These are phyloP conservation scores for Coemansia sp. DNA, from an alignment of 192 early-diverging fungal genomes.

Conservation along the genomic window DNA sequence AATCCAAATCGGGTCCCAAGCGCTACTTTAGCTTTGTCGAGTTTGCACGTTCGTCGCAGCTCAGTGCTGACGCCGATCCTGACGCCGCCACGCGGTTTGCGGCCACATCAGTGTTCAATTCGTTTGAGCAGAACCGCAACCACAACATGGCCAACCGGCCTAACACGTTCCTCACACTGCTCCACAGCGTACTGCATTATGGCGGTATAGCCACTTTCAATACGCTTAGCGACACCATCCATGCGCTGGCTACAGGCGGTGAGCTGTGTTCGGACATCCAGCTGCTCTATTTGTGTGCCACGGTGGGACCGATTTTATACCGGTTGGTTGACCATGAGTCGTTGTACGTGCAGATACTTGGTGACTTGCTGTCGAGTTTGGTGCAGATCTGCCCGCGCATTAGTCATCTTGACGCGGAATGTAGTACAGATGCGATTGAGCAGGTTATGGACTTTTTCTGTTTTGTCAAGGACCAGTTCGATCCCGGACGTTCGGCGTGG, in stretches of 20 bases:
- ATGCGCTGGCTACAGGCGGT: constrained; percentile 32
- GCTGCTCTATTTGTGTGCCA: constrained; percentile 65
- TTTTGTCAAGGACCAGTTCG: constrained; percentile 53
- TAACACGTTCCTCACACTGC: constrained; percentile 69
- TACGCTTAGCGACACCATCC: constrained; percentile 45
- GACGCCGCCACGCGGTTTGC: constrained; percentile 31
- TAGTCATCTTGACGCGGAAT: constrained; percentile 12
- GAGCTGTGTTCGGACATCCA: constrained; percentile 66
- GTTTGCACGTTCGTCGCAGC: constrained; percentile 23
- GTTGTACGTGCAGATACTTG: constrained; percentile 43
- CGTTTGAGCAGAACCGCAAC: constrained; percentile 53
- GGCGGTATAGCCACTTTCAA: constrained; percentile 63
- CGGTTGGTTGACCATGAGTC: constrained; percentile 56
- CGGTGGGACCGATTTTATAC: constrained; percentile 70
- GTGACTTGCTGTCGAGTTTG: constrained; percentile 40
- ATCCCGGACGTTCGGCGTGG: constrained; percentile 43
- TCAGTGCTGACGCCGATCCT: not conserved
- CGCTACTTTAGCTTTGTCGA: constrained; percentile 54
- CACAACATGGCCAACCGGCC: constrained; percentile 64
- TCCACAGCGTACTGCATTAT: constrained; percentile 73
- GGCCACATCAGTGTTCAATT: constrained; percentile 63
- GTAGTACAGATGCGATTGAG: constrained; percentile 47
- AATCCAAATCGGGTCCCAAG: constrained; percentile 50
- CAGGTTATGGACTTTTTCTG: constrained; percentile 55
- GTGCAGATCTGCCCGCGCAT: constrained; percentile 42